Conservation (phyloP, 179 eudicot genomes). For the Camellia oleifera region DNA sequence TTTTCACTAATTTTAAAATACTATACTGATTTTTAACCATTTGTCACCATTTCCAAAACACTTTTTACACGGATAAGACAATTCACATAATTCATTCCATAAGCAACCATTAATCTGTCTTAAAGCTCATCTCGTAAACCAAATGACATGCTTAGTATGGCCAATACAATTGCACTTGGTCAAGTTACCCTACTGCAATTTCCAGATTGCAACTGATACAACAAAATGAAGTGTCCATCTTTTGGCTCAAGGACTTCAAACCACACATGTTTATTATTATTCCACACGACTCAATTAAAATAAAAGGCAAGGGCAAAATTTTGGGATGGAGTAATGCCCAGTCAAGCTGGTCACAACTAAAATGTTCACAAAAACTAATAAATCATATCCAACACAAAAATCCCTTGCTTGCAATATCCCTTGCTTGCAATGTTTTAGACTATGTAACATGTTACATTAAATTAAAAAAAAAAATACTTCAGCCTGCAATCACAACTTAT, state of each 20-base stretch:
- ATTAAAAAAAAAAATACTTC: too few species aligned
- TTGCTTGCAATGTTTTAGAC: too few species aligned
- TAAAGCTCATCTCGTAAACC: neutral
- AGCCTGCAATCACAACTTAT: too few species aligned
- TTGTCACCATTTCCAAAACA: too few species aligned
- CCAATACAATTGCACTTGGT: neutral
- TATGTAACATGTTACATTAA: too few species aligned
- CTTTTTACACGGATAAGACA: neutral
- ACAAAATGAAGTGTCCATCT: neutral
- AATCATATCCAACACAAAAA: neutral
- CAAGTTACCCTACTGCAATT: neutral
- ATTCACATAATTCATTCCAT: neutral
- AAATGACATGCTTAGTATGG: neutral
- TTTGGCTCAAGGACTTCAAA: neutral
- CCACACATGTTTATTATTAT: neutral
- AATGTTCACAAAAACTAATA: too few species aligned
- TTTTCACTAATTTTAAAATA: too few species aligned
- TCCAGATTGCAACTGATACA: neutral
- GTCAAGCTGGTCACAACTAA: too few species aligned
- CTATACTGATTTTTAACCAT: too few species aligned
- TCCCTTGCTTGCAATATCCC: too few species aligned
- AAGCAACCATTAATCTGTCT: neutral
- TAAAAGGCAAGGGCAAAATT: neutral
- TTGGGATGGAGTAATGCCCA: too few species aligned
- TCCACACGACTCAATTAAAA: neutral